These are phyloP conservation scores for Exophiala sp. DNA, from an alignment of 2,329 filamentous ascomycete species.

Conservation along the genomic window DNA sequence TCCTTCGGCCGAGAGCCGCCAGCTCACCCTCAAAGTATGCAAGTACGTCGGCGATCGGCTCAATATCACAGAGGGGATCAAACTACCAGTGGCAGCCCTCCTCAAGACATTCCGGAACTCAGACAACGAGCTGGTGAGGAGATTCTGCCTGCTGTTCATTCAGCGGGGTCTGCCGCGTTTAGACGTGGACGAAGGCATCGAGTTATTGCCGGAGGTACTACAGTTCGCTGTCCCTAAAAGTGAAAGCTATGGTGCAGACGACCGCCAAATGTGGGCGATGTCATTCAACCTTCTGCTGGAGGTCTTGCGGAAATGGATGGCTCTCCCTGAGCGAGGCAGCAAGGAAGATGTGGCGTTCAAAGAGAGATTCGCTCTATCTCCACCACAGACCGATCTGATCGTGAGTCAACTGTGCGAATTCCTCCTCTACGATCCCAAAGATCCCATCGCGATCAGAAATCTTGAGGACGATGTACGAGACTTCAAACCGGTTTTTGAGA, in stretches of 20 bases:
- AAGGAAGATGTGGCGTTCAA: constrained; percentile 69
- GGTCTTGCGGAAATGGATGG: constrained; percentile 58
- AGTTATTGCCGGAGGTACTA: constrained; percentile 65
- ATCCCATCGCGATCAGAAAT: constrained; percentile 25
- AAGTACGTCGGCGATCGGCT: constrained; percentile 65
- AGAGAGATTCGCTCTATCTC: constrained; percentile 58
- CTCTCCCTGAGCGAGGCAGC: constrained; percentile 66
- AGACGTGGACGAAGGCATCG: constrained; percentile 57
- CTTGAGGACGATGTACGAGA: constrained; percentile 26
- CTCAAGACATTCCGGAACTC: constrained; percentile 84
- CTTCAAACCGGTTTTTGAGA: constrained; percentile 35
- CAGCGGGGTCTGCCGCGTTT: constrained; percentile 70
- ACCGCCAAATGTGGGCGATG: constrained; percentile 54
- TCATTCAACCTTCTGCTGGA: constrained; percentile 80
- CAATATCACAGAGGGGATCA: constrained; percentile 55
- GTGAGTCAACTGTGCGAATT: constrained; percentile 71
- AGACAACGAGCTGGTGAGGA: constrained; percentile 67
- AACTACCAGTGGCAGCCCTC: constrained; percentile 76
- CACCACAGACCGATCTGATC: constrained; percentile 68
- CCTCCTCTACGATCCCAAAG: constrained; percentile 57
- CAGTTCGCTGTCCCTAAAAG: constrained; percentile 49
- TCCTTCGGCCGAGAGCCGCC: constrained; percentile 70
- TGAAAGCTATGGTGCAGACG: constrained; percentile 26
- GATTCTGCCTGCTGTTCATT: constrained; percentile 83
- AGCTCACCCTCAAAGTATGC: constrained; percentile 67